These are phyloP conservation scores for Rhodotorula sp. DNA, from an alignment of 1,284 basidiomycete genomes.

Conservation along the genomic window DNA sequence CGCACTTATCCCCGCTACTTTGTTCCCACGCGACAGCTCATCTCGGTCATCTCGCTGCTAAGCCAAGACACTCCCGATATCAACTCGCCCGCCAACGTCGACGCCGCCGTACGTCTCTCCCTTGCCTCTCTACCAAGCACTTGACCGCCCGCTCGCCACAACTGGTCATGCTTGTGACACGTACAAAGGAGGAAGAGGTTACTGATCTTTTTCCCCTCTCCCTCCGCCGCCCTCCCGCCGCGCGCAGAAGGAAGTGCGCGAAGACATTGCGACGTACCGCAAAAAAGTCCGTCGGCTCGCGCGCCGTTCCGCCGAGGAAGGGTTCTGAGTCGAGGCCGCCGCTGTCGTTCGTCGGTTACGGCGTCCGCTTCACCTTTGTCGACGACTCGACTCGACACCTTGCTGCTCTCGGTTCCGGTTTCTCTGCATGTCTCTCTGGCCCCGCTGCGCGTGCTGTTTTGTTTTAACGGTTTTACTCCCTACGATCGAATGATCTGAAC, in stretches of 20 bases:
- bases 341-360: background rate
- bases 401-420: background rate
- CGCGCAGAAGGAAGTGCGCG: slow-evolving; percentile 70
- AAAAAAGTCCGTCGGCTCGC: slow-evolving; percentile 89
- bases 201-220: too few relatives aligned
- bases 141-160: too few relatives aligned
- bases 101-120: slow-evolving; percentile 64
- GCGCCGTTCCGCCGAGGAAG: slow-evolving; percentile 80
- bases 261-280: slow-evolving; percentile 76
- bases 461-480: too few relatives aligned
- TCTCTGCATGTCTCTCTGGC: background rate
- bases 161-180: background rate
- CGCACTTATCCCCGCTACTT: too few relatives aligned
- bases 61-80: slow-evolving; percentile 88
- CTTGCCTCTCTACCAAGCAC: background rate
- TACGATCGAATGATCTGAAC: too few relatives aligned
- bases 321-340: slow-evolving; percentile 49
- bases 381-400: background rate
- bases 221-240: too few relatives aligned
- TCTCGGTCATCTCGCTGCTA: slow-evolving; percentile 93
- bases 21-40: slow-evolving; percentile 59
- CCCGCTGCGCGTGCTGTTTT: background rate
- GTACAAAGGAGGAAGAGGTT: too few relatives aligned
- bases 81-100: slow-evolving; percentile 95
- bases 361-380: background rate